These are phyloP conservation scores for Phalaenopsis hybrid DNA, from an alignment of 116 monocot genomes.

Conservation along the genomic window DNA sequence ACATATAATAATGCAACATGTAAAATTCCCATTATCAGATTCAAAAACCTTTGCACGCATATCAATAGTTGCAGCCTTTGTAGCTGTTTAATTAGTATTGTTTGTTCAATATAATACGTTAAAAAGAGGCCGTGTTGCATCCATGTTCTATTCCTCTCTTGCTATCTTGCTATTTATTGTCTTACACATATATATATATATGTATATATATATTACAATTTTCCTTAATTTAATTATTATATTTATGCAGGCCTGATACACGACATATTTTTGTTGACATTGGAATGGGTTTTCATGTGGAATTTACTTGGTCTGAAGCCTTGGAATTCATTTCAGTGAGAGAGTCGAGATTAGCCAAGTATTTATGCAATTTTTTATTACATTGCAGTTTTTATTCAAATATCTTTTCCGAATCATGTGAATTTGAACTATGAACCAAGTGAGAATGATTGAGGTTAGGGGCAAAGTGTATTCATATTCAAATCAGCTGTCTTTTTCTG, in stretches of 20 bases:
- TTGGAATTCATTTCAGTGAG: constrained; percentile 54
- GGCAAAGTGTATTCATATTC: too few species aligned
- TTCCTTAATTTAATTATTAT: constrained; percentile 2
- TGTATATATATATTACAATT: background rate
- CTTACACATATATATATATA: background rate
- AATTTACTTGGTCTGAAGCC: constrained; percentile 89
- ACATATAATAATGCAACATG: background rate
- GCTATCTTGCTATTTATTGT: background rate
- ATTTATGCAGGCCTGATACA: constrained; percentile 50
- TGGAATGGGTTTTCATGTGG: constrained; percentile 81
- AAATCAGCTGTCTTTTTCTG: background rate
- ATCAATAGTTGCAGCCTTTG: background rate
- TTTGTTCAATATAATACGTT: background rate
- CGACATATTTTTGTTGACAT: constrained; percentile 73
- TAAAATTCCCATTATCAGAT: background rate
- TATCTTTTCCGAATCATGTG: background rate
- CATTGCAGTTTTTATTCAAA: background rate
- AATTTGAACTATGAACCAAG: background rate
- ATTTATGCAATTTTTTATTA: background rate
- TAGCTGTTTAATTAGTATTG: background rate
- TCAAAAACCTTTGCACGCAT: background rate
- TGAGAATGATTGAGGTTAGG: background rate
- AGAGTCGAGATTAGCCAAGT: constrained; percentile 67
- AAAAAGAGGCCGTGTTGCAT: background rate
- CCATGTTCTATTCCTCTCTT: background rate